A percentile compares a stretch with the other conserved stretches of the same genome.
These are phyloP conservation scores for Boletellus emodensis DNA, from an alignment of 768 basidiomycete species.

Conservation along the genomic window DNA sequence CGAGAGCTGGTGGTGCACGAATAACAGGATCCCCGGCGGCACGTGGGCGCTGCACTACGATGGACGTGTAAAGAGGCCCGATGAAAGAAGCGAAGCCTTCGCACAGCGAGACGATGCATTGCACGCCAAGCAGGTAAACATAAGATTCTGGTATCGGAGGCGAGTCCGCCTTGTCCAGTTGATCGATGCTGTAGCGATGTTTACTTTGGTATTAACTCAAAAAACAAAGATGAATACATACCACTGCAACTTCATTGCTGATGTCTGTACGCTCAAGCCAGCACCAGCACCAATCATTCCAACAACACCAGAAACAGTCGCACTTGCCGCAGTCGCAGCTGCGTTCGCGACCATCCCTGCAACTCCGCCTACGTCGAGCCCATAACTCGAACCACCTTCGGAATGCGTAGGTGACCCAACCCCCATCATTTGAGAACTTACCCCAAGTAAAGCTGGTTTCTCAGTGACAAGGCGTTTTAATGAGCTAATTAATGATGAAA, in stretches of 20 bases:
- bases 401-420: conserved; percentile 52
- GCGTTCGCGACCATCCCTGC: conserved; percentile 82
- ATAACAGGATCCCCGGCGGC: conserved; percentile 60
- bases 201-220: neutral
- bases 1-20: conserved; percentile 70
- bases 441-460: conserved; percentile 80
- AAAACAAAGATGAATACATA: conserved; percentile 33
- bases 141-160: conserved; percentile 93
- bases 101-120: conserved; percentile 81
- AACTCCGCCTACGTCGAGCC: conserved; percentile 60
- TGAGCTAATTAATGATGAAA: conserved; percentile 73
- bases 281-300: conserved; percentile 75
- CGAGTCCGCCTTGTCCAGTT: conserved; percentile 95
- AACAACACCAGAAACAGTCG: conserved; percentile 78
- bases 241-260: conserved; percentile 91
- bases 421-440: conserved; percentile 76
- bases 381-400: conserved; percentile 37
- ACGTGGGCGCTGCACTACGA: conserved; percentile 64
- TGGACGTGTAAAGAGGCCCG: conserved; percentile 68
- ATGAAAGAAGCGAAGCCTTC: conserved; percentile 79
- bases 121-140: conserved; percentile 86
- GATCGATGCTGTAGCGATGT: conserved; percentile 73
- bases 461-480: conserved; percentile 86
- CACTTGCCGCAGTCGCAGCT: conserved; percentile 78
- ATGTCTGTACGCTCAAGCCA: conserved; percentile 68